A percentile compares a stretch with the other conserved stretches of the same genome.
These are phyloP conservation scores for Aspergillus fumigatus DNA, from an alignment of 2,329 filamentous ascomycete species.

Conservation along the genomic window DNA sequence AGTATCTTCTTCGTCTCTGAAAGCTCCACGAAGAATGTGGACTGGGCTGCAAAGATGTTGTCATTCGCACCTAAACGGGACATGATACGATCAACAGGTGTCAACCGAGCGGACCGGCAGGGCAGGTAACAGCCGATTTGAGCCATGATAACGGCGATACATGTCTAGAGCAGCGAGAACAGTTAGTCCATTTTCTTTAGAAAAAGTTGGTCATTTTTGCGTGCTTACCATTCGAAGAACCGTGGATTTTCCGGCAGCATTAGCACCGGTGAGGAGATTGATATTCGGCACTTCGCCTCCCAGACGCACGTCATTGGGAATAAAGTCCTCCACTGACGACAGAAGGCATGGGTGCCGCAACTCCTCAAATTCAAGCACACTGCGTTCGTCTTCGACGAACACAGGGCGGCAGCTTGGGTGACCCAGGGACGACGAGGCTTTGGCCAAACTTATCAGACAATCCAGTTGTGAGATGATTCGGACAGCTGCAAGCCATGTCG, in stretches of 20 bases:
- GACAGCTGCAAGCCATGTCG: constrained; percentile 81
- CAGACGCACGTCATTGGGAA: constrained; percentile 87
- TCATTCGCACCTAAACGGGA: constrained; percentile 95
- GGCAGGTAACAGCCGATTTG: constrained; percentile 94
- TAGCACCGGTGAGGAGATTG: constrained; percentile 87
- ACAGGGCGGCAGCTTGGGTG: constrained; percentile 80
- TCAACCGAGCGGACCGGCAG: constrained; percentile 73
- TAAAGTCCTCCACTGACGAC: constrained; percentile 85
- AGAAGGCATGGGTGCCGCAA: constrained; percentile 94
- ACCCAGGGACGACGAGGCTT: constrained; percentile 77
- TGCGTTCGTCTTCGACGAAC: constrained; percentile 83
- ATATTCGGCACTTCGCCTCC: constrained; percentile 80
- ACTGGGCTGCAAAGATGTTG: constrained; percentile 97
- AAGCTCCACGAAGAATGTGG: constrained; percentile 96
- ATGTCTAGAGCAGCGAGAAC: constrained; percentile 58
- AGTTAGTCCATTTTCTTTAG: constrained; percentile 1
- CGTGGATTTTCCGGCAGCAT: constrained; percentile 95
- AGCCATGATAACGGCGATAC: constrained; percentile 93
- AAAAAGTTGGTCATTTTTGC: constrained; percentile 21
- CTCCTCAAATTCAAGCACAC: constrained; percentile 85
- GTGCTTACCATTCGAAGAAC: constrained; percentile 79
- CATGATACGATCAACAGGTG: constrained; percentile 96
- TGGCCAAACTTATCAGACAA: constrained; percentile 88
- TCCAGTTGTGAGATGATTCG: constrained; percentile 88
- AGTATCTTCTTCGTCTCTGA: constrained; percentile 98